phyloP scores from a whole-genome alignment of 1,284 basidiomycete species.

The Papiliotrema flavescens region DNA sequence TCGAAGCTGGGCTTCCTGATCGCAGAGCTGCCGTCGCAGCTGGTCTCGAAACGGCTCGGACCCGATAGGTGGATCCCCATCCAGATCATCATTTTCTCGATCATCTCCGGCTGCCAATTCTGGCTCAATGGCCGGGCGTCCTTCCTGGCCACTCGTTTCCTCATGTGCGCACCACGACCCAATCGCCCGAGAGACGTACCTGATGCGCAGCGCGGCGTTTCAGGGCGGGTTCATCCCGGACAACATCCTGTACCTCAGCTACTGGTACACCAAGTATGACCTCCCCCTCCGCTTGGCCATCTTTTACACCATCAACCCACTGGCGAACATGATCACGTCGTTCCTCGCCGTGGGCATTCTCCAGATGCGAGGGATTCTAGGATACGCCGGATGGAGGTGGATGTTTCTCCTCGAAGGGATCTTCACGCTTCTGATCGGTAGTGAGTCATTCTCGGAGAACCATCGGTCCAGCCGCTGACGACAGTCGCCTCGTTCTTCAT shows the following conservation, averaged over 20 bases:
- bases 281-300: conserved; percentile 61
- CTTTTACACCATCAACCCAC: conserved; percentile 61
- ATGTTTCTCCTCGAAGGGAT: conserved; percentile 30
- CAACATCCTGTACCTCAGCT: conserved; percentile 63
- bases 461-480: background rate
- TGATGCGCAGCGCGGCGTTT: conserved; percentile 17
- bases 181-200: background rate
- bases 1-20: conserved; percentile 58
- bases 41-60: conserved; percentile 60
- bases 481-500: background rate
- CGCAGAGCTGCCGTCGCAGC: conserved; percentile 58
- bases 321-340: conserved; percentile 56
- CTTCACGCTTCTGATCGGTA: background rate
- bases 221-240: conserved; percentile 53
- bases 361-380: conserved; percentile 57
- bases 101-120: conserved; percentile 60
- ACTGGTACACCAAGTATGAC: conserved; percentile 66
- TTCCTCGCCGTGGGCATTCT: conserved; percentile 66
- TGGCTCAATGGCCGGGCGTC: conserved; percentile 58
- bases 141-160: conserved; percentile 52
- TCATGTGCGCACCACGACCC: conserved; percentile 43
- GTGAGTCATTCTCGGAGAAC: background rate
- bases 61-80: conserved; percentile 59
- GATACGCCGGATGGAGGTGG: conserved; percentile 52
- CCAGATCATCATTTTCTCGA: conserved; percentile 45